Conservation (phyloP, 2,329 filamentous ascomycete species). For the Stagonosporopsis vannaccii region DNA sequence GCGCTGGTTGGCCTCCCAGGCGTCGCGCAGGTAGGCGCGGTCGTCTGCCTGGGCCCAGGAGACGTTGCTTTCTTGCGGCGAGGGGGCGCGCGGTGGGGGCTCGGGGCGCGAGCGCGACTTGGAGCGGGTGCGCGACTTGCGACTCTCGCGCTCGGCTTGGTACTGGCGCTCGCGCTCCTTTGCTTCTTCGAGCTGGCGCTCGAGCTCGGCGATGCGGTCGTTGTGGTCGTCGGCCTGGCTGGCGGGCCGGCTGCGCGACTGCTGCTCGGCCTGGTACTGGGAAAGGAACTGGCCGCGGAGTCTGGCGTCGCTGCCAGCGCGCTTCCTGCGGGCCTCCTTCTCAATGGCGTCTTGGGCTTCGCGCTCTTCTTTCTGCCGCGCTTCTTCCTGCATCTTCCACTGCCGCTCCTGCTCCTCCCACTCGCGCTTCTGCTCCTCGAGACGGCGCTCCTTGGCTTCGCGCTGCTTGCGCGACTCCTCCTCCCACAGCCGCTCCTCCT, state of each 20-base stretch:
- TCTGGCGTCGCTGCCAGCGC: constrained; percentile 68
- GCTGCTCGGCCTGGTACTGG: constrained; percentile 80
- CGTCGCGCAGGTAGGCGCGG: constrained; percentile 67
- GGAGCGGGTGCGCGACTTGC: constrained; percentile 50
- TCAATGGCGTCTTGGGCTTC: constrained; percentile 73
- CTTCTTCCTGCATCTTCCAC: constrained; percentile 80
- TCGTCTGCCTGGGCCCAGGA: constrained; percentile 71
- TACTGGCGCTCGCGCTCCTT: constrained; percentile 72
- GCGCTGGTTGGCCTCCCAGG: constrained; percentile 57
- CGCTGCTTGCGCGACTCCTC: constrained; percentile 67
- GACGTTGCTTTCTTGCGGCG: constrained; percentile 61
- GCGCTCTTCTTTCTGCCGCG: constrained; percentile 73
- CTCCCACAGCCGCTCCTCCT: constrained; percentile 73
- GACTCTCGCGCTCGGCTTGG: constrained; percentile 65
- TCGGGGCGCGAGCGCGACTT: constrained; percentile 46
- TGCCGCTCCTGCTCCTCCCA: constrained; percentile 80
- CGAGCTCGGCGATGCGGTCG: constrained; percentile 78
- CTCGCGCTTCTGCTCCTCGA: constrained; percentile 72
- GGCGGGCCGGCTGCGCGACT: constrained; percentile 46
- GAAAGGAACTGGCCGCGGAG: constrained; percentile 85
- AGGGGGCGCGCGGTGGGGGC: constrained; percentile 48
- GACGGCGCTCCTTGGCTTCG: constrained; percentile 65
- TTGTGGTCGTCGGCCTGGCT: constrained; percentile 56
- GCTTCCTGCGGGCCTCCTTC: constrained; percentile 69
- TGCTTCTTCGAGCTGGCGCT: constrained; percentile 73